These are phyloP conservation scores for Puccinia hordei DNA, from an alignment of 1,284 basidiomycete species.

Conservation along the genomic window DNA sequence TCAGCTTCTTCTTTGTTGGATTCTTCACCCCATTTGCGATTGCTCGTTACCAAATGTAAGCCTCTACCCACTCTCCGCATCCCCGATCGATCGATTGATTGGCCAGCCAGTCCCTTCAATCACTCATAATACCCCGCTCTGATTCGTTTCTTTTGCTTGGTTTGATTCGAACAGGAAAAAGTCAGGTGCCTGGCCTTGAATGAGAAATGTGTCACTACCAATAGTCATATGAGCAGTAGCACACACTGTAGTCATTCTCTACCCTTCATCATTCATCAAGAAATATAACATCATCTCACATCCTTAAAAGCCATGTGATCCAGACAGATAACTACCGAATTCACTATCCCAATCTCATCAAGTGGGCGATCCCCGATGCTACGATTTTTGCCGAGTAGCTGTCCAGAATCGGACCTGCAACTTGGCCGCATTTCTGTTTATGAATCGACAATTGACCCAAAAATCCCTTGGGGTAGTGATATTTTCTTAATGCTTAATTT, in stretches of 20 bases:
- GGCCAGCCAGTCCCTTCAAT: not conserved
- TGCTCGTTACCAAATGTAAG: conserved; percentile 51
- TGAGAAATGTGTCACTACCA: not conserved
- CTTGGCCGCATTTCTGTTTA: too few species aligned
- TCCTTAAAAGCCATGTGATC: too few species aligned
- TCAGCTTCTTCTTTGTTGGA: conserved; percentile 46
- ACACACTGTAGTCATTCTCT: not conserved
- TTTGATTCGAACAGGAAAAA: conserved; percentile 37
- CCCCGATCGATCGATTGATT: not conserved
- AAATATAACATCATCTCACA: not conserved
- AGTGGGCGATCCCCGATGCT: too few species aligned
- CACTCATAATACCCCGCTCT: not conserved
- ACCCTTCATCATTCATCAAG: not conserved
- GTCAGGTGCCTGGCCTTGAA: conserved; percentile 47
- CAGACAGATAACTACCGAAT: too few species aligned
- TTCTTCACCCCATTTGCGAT: conserved; percentile 50
- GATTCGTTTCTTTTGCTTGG: not conserved
- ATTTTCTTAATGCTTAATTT: too few species aligned
- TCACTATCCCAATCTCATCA: too few species aligned
- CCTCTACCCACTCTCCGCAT: not conserved
- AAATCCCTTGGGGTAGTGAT: too few species aligned
- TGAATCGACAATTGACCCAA: too few species aligned
- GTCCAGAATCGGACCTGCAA: not conserved
- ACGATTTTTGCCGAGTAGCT: not conserved
- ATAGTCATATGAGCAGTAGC: not conserved